Base-by-base conservation (phyloP, 805 yeast species). In the Barnettozyma sucrosica region DNA sequence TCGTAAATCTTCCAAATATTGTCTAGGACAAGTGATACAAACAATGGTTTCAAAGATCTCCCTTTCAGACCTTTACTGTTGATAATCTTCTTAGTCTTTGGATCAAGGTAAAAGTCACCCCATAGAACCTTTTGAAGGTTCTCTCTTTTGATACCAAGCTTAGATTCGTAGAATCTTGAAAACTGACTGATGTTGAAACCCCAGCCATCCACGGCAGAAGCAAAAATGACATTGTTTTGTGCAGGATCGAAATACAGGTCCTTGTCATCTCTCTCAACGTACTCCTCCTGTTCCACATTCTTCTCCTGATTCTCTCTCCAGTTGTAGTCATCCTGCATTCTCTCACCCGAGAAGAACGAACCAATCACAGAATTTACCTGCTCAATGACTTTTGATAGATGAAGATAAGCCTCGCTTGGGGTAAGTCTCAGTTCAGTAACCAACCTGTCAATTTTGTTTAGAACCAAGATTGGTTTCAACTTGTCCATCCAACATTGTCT, bases 401-500 rank as follows among this genome's bases (percentile, higher is more conserved):
- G 98, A 24, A 72, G 66, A 62, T 88, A 89, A 0, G 98, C 96
- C 62, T 93, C 99, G 13, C 68, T 59, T 0, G 98, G 88, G 0
- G 92, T 71, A 66, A 90, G 71, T 62, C 85, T 83, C 65, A 95
- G 76, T 59, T 93, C 99, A 0, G 79, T 70, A 39, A 90, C 77
- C 50, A 93, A 70, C 53, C 98, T 74, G 65, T 93, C 99, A 48
- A 93, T 81, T 65, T 93, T 93, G 66, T 93, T 93, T 56, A 93
- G 67, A 16, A 93, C 97, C 47, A 93, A 72, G 16, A 93, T 69
- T 2, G 98, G 97, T 60, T 83, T 86, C 56, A 93, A 68, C 55
- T 87, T 84, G 62, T 93, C 99, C 5, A 85, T 79, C 97, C 98
- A 93, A 44, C 96, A 87, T 65, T 93, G 98, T 61, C 98, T 77